Percentiles rank a stretch among this genome's conserved stretches.
Evolutionary conservation across 306 rosid genomes (phyloP).

Genomic region (Pterocarpus macrocarpus): DNA sequence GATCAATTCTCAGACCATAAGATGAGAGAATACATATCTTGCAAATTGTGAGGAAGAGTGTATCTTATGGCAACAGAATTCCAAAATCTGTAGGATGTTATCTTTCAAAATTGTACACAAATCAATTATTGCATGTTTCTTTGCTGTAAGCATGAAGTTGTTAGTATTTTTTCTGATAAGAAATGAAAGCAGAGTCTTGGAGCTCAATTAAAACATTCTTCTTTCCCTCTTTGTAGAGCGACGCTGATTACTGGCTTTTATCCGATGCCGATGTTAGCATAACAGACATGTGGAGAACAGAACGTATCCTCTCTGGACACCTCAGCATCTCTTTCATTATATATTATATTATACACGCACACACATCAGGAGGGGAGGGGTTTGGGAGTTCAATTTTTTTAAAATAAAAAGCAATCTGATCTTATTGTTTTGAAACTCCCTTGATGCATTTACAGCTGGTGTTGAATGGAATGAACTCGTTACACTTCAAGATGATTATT

Average conservation of each 20-base stretch:
- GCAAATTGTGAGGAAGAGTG: conserved; percentile 28
- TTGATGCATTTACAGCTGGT: conserved; percentile 68
- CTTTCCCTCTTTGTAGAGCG: conserved; percentile 62
- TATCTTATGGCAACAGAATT: conserved; percentile 11
- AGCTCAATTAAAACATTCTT: conserved; percentile 43
- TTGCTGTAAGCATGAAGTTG: conserved; percentile 25
- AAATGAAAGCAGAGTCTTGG: conserved; percentile 12
- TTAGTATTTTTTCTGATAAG: conserved; percentile 17
- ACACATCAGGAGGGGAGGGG: conserved; percentile 32
- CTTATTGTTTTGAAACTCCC: conserved; percentile 44
- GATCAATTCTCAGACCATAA: not conserved
- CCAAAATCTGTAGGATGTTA: not conserved
- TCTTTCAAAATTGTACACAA: conserved; percentile 18
- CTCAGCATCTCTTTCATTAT: conserved; percentile 18
- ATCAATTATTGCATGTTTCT: conserved; percentile 21
- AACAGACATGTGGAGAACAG: conserved; percentile 96
- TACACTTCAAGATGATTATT: conserved; percentile 65
- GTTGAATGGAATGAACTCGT: conserved; percentile 82
- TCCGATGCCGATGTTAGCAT: conserved; percentile 88
- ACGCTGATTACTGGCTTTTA: conserved; percentile 97
- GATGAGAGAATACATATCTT: not conserved
- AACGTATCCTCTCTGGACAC: conserved; percentile 65
- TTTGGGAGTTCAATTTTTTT: conserved; percentile 18
- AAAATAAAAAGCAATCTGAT: not conserved
- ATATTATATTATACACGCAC: not conserved